Base-by-base conservation (phyloP, 208 protist species). In the Entamoeba invadens region DNA sequence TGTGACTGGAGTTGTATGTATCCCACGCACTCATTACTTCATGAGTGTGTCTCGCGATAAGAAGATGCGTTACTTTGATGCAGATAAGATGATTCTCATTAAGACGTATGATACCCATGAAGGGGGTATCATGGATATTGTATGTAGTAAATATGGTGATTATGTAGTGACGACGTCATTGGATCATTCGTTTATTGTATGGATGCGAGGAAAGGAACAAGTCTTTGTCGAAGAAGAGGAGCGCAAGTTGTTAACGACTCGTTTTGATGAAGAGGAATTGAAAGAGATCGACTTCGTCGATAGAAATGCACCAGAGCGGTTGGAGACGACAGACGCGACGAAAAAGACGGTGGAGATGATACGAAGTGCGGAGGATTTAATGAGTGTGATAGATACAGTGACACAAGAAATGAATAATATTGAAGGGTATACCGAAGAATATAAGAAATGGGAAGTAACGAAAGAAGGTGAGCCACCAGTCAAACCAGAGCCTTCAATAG, bases 21-120 rank as follows among this genome's bases (percentile, higher is more conserved):
- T 99, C 44, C 97, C 96, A 31, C 95, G 97, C 45, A 99, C 99
- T 6, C 99, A 99, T 96, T 99, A 99, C 96, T 97, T 99, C 93
- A 98, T 99, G 93, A 98, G 98, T 12, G 96, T 95, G 31, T 94
- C 97, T 72, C 98, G 96, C 91, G 96, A 96, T 50, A 94, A 93
- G 38, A n/a, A 35, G 4, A 95, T 99, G 12, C 99, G 99, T 94
- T 98, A 98, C 94, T 99, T 98, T 98, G 99, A 99, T 96, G 98
- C 96, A 46, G 98, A 99, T 95, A 98, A 98, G 93, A 98, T 96
- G 95, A 96, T 96, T 44, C 97, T 97, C 95, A 96, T 98, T 35
- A 97, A 98, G 94, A 91, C 87, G 35, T 95, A 97, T 68, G 96
- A 96, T 91, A 96, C 96, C 16, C 97, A 98, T 93, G 25, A 45